Evolutionary conservation across 2,329 filamentous ascomycete species (phyloP), one percentile per base, ranked within the genome.

Genomic region (Cadophora sp.): DNA sequence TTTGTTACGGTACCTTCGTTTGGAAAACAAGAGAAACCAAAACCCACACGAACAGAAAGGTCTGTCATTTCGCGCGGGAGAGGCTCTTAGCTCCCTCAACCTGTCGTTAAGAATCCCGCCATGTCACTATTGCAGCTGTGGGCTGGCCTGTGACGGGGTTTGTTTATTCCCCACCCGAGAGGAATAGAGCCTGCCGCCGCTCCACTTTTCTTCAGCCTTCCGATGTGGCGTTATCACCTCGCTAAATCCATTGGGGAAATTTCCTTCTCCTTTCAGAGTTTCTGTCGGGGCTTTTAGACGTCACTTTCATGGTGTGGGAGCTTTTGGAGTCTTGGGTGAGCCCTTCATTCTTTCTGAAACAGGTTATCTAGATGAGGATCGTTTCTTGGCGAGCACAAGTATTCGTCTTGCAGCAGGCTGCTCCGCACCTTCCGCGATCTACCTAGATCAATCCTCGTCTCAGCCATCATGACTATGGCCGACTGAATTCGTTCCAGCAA

Each of bases 191-290:
- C 9, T 13, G 47, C 13, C 16, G 5, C 18, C 30, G 2, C 51
- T 33, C 27, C 51, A 7, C 30, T 33, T 33, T 36, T 55, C 9
- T 14, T 20, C 51, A 55, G 16, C 47, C 47, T 11, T 24, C 22
- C 13, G 22, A 50, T 50, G 47, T 55, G 51, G 27, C 27, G 6
- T 55, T 55, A n/a, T 39, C 7, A 16, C 16, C 20, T 3, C 14
- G 51, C 51, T 55, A 55, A 36, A 14, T 27, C 51, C 36, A 55
- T 9, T 55, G 8, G 27, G 27, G 51, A 39, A n/a, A 55, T 33
- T n/a, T 1, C 27, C 24, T n/a, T 33, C 27, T 24, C 13, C 18
- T 55, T 39, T n/a, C 6, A n/a, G 27, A 22, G 11, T 39, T 14
- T 55, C 18, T 8, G 36, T n/a, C n/a, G 5, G 51, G 27, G 5